These are phyloP conservation scores for Hibiscus mutabilis DNA, from an alignment of 345 rosid genomes.

Conservation along the genomic window DNA sequence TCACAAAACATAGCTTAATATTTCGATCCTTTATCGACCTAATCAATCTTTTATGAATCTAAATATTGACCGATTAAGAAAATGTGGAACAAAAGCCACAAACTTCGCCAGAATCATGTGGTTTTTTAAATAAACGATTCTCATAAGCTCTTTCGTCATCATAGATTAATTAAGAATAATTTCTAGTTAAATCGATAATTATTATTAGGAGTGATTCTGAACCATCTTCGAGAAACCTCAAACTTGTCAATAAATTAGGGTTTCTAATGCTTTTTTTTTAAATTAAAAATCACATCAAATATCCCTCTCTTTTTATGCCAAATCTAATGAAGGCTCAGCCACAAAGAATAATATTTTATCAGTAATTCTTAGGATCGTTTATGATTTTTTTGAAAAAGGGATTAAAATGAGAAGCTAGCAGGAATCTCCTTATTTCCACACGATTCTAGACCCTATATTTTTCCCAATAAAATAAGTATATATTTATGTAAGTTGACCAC, in stretches of 20 bases:
- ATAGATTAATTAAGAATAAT: slow-evolving; percentile 8
- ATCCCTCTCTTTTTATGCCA: slow-evolving; percentile 21
- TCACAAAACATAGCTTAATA: not conserved
- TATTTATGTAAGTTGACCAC: slow-evolving; percentile 11
- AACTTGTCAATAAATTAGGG: slow-evolving; percentile 17
- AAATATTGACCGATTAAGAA: slow-evolving; percentile 10
- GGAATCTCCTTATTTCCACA: slow-evolving; percentile 25
- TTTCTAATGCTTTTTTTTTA: not conserved
- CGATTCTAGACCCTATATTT: slow-evolving; percentile 20
- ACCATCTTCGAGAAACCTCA: slow-evolving; percentile 21
- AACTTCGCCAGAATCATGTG: slow-evolving; percentile 42
- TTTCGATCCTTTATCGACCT: slow-evolving; percentile 25
- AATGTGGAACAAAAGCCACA: slow-evolving; percentile 42
- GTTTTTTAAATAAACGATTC: slow-evolving; percentile 5
- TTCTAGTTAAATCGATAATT: slow-evolving; percentile 5
- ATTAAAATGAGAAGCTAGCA: slow-evolving; percentile 14
- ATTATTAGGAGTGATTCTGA: slow-evolving; percentile 19
- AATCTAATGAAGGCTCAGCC: slow-evolving; percentile 26
- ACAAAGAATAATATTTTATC: slow-evolving; percentile 27
- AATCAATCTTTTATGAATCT: slow-evolving; percentile 15
- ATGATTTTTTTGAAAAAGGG: slow-evolving; percentile 11
- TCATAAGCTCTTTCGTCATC: slow-evolving; percentile 23
- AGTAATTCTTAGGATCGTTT: slow-evolving; percentile 29
- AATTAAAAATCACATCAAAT: slow-evolving; percentile 6
- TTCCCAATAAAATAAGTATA: not conserved